A percentile compares a stretch with the other conserved stretches of the same genome.
Evolutionary conservation across 2,329 filamentous ascomycete genomes (phyloP).

Genomic region (Aspergillus fischeri): DNA sequence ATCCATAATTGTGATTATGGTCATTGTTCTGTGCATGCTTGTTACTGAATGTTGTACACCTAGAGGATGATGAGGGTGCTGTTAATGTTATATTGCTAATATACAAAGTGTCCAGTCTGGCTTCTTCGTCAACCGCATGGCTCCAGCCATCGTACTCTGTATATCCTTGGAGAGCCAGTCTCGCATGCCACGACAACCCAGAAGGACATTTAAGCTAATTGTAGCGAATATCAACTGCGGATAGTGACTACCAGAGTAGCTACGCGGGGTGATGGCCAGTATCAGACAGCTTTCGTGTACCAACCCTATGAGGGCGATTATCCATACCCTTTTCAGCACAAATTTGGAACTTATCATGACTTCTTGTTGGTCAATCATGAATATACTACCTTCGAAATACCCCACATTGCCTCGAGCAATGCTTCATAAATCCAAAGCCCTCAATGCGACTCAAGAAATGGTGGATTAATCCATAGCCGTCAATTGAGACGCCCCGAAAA

Average conservation of each 20-base stretch:
- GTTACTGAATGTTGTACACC: not conserved
- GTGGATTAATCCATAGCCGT: not conserved
- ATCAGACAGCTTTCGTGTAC: not conserved
- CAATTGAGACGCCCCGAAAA: too few relatives aligned
- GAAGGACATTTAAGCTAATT: not conserved
- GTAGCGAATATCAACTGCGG: too few relatives aligned
- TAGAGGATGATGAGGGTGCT: not conserved
- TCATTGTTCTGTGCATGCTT: not conserved
- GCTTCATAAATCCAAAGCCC: not conserved
- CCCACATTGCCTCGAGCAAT: not conserved
- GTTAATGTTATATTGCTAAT: too few relatives aligned
- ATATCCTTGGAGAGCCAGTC: too few relatives aligned
- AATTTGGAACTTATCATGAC: not conserved
- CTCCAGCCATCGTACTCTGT: too few relatives aligned
- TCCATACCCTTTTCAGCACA: not conserved
- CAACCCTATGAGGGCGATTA: not conserved
- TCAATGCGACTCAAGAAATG: not conserved
- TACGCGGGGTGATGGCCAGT: too few relatives aligned
- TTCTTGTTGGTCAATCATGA: not conserved
- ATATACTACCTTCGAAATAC: not conserved
- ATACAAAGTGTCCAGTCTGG: too few relatives aligned
- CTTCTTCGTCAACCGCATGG: too few relatives aligned
- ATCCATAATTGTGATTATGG: too few relatives aligned
- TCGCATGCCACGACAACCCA: too few relatives aligned
- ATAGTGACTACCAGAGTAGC: too few relatives aligned